Evolutionary conservation across 108 stramenopile species (phyloP).

Genomic region (Fragilariopsis cylindrus): DNA sequence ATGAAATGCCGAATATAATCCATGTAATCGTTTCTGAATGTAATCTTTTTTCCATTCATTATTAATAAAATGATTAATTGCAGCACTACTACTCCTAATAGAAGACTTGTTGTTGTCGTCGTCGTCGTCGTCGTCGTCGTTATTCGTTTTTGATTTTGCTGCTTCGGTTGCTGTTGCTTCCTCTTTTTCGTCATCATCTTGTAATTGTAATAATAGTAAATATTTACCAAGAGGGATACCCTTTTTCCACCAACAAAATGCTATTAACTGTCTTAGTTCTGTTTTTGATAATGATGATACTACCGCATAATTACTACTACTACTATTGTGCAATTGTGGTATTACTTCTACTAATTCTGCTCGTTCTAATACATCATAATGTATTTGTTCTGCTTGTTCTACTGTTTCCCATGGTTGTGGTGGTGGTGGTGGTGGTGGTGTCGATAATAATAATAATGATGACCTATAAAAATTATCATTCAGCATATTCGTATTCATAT

Average conservation of each 20-base stretch:
- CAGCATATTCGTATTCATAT: neutral
- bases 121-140: neutral
- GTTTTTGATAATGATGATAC: neutral
- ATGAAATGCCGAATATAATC: neutral
- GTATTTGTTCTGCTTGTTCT: neutral
- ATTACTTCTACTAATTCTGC: neutral
- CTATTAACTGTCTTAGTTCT: neutral
- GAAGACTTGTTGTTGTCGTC: neutral
- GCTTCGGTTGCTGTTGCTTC: neutral
- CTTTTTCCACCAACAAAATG: slow-evolving; percentile 14
- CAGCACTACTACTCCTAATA: neutral
- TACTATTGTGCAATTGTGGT: neutral
- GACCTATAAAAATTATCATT: neutral
- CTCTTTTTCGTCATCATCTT: neutral
- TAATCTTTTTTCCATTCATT: neutral
- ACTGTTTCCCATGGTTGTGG: slow-evolving; percentile 10
- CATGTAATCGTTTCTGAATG: neutral
- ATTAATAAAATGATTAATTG: neutral
- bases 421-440: neutral
- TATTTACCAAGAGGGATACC: neutral
- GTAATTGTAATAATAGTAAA: neutral
- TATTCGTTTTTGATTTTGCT: neutral
- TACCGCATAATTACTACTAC: neutral
- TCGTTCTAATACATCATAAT: neutral
- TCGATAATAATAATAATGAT: neutral